Evolutionary conservation across 345 rosid species (phyloP).

Genomic region (Durio zibethinus): DNA sequence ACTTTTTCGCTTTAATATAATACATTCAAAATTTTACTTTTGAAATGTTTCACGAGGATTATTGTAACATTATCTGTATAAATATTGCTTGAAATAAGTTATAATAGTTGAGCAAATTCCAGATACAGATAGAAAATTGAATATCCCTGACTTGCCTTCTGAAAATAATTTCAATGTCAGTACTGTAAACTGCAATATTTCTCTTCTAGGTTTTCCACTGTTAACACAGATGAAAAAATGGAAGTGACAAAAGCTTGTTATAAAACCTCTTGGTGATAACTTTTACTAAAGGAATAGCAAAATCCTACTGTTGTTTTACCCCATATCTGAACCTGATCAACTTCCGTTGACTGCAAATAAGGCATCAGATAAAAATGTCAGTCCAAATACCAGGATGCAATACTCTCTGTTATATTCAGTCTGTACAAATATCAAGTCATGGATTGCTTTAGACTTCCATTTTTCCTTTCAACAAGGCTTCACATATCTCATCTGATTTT

Average conservation of each 20-base stretch:
- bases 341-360: constrained; percentile 5
- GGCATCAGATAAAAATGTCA: neutral
- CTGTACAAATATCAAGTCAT: neutral
- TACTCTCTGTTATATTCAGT: neutral
- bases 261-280: neutral
- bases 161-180: neutral
- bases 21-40: too few species aligned
- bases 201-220: neutral
- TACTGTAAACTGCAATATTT: neutral
- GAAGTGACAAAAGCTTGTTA: neutral
- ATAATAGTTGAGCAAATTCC: too few species aligned
- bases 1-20: too few species aligned
- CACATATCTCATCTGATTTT: neutral
- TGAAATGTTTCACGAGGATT: too few species aligned
- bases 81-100: too few species aligned
- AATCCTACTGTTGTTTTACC: neutral
- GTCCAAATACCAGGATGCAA: constrained; percentile 2
- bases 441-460: neutral
- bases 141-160: neutral
- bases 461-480: neutral
- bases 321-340: neutral
- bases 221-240: neutral
- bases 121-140: neutral
- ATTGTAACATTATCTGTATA: too few species aligned
- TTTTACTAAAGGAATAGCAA: neutral